These are phyloP conservation scores for Tricholoma saponaceum DNA, from an alignment of 768 basidiomycete genomes.

Conservation along the genomic window DNA sequence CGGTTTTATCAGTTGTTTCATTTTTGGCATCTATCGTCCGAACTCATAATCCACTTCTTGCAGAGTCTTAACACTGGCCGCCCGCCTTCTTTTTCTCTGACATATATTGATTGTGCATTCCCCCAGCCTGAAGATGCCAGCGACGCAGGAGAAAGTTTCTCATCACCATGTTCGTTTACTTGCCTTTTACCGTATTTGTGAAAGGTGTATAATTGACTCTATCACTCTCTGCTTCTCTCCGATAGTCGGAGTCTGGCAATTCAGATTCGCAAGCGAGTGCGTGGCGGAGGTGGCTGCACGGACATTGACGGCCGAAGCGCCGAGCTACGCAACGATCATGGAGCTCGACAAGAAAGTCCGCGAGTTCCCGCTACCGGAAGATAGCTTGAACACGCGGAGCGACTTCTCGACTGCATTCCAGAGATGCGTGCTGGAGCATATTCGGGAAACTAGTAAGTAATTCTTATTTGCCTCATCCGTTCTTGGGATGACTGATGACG, in stretches of 20 bases:
- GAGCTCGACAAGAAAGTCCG: conserved; percentile 66
- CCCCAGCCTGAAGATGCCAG: conserved; percentile 38
- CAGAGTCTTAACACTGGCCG: conserved; percentile 70
- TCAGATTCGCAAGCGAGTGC: conserved; percentile 61
- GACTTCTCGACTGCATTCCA: conserved; percentile 39
- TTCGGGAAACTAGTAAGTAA: conserved; percentile 39
- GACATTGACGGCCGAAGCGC: conserved; percentile 61
- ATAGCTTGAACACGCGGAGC: conserved; percentile 3
- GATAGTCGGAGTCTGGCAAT: conserved; percentile 57
- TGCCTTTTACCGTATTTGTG: neutral
- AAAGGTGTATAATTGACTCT: neutral
- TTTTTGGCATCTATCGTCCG: neutral
- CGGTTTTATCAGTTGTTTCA: neutral
- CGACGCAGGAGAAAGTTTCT: conserved; percentile 26
- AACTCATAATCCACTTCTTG: neutral
- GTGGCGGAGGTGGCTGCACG: conserved; percentile 59
- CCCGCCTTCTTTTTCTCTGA: conserved; percentile 62
- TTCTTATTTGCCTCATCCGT: neutral
- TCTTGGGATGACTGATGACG: neutral
- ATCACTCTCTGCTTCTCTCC: neutral
- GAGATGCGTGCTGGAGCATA: conserved; percentile 45
- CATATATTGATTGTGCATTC: conserved; percentile 64
- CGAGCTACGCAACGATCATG: conserved; percentile 60
- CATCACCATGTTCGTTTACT: conserved; percentile 26
- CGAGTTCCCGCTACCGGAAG: conserved; percentile 39